A percentile compares a stretch with the other conserved stretches of the same genome.
phyloP scores from a whole-genome alignment of 2,329 filamentous ascomycete genomes.

The Lachnellula subtilissima region DNA sequence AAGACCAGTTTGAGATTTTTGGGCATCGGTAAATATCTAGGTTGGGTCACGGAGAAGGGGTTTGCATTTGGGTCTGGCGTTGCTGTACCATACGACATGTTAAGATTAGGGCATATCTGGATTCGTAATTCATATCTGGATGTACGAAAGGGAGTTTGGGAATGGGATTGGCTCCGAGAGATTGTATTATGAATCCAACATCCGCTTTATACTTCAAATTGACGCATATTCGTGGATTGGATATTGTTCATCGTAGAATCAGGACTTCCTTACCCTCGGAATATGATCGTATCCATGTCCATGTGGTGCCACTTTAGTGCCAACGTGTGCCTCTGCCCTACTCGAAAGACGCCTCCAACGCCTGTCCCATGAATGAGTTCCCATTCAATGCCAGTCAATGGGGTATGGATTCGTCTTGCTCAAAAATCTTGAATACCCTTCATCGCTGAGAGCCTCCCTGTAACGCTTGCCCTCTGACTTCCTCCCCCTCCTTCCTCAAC shows the following conservation, averaged over 20 bases:
- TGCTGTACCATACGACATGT: neutral
- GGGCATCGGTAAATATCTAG: constrained; percentile 42
- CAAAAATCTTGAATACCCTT: neutral
- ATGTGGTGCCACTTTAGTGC: too few relatives aligned
- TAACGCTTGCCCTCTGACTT: constrained; percentile 15
- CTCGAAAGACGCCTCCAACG: neutral
- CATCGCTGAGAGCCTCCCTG: neutral
- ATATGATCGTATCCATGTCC: too few relatives aligned
- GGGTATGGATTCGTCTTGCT: neutral
- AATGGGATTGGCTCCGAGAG: neutral
- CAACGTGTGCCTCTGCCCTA: neutral
- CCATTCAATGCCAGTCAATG: neutral
- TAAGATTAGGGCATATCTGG: neutral
- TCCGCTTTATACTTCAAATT: too few relatives aligned
- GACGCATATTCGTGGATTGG: too few relatives aligned
- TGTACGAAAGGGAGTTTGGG: neutral
- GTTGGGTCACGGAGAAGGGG: constrained; percentile 3
- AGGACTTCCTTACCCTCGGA: too few relatives aligned
- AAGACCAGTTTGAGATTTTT: constrained; percentile 46
- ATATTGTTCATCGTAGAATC: too few relatives aligned
- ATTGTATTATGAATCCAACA: neutral
- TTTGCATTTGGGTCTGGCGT: constrained; percentile 6
- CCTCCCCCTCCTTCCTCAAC: constrained; percentile 29
- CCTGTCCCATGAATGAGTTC: neutral
- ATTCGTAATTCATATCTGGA: neutral